Evolutionary conservation across 805 yeast genomes (phyloP).

Genomic region (Starmerella asiatica): DNA sequence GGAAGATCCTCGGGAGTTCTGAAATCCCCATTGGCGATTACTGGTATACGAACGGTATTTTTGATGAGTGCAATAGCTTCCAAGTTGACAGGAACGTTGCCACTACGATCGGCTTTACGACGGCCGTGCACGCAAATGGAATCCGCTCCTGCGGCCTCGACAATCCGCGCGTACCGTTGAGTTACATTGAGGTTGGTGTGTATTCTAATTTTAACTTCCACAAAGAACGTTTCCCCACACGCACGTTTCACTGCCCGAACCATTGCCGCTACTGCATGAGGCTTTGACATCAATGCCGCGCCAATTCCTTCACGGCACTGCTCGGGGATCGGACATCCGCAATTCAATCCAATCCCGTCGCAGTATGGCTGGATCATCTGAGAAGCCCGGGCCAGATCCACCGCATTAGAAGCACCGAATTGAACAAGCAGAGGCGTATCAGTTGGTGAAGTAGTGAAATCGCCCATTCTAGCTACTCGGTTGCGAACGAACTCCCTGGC

Average conservation of each 20-base stretch:
- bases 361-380: slow-evolving; percentile 82
- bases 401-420: slow-evolving; percentile 75
- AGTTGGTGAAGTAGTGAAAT: slow-evolving; percentile 61
- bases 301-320: slow-evolving; percentile 95
- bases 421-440: slow-evolving; percentile 75
- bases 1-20: slow-evolving; percentile 52
- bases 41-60: slow-evolving; percentile 47
- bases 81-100: slow-evolving; percentile 61
- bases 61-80: slow-evolving; percentile 65
- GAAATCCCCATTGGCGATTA: slow-evolving; percentile 97
- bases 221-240: slow-evolving; percentile 56
- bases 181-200: slow-evolving; percentile 68
- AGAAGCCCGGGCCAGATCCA: slow-evolving; percentile 68
- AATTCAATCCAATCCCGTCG: slow-evolving; percentile 88
- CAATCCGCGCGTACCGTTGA: slow-evolving; percentile 50
- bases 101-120: slow-evolving; percentile 65
- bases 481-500: slow-evolving; percentile 91
- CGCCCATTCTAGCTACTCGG: slow-evolving; percentile 63
- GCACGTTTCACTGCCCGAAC: slow-evolving; percentile 65
- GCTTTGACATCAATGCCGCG: slow-evolving; percentile 80
- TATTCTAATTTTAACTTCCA: slow-evolving; percentile 86
- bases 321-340: slow-evolving; percentile 95
- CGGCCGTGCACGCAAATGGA: slow-evolving; percentile 92
- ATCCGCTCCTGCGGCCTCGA: slow-evolving; percentile 83
- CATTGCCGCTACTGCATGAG: slow-evolving; percentile 70